phyloP scores from a whole-genome alignment of 2,329 filamentous ascomycete genomes.

The Cytospora piceae region DNA sequence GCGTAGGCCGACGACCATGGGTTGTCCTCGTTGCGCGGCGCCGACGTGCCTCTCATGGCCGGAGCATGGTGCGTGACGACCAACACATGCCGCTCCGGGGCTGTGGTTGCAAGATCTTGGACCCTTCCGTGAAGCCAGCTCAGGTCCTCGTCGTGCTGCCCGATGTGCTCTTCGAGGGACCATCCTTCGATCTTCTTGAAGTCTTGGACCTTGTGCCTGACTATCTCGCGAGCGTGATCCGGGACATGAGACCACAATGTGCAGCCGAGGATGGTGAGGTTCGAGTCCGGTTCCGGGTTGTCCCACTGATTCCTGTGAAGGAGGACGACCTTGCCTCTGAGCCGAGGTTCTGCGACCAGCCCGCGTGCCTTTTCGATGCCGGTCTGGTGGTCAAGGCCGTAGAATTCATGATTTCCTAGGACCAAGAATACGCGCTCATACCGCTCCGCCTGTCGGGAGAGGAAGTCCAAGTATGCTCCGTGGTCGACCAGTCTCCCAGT shows the following conservation, averaged over 20 bases:
- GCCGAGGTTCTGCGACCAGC: conserved; percentile 44
- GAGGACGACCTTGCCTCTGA: conserved; percentile 47
- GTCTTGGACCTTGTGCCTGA: conserved; percentile 51
- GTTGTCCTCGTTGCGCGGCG: conserved; percentile 51
- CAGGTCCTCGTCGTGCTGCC: conserved; percentile 50
- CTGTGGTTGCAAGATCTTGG: conserved; percentile 22
- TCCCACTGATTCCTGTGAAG: conserved; percentile 49
- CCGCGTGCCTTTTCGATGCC: conserved; percentile 43
- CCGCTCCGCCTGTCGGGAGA: conserved; percentile 49
- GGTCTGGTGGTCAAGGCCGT: conserved; percentile 45
- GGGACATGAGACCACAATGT: conserved; percentile 60
- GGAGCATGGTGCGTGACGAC: conserved; percentile 63
- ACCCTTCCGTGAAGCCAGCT: conserved; percentile 53
- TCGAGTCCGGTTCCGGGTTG: conserved; percentile 42
- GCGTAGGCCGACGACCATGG: conserved; percentile 54
- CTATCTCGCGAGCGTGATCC: conserved; percentile 42
- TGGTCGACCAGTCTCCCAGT: conserved; percentile 54
- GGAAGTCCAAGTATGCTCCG: conserved; percentile 48
- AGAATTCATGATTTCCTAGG: conserved; percentile 60
- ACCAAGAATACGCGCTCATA: conserved; percentile 53
- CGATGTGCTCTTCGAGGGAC: conserved; percentile 36
- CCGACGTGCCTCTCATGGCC: conserved; percentile 48
- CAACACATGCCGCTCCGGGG: conserved; percentile 41
- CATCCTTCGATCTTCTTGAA: conserved; percentile 48
- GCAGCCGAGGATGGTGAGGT: conserved; percentile 58